Evolutionary conservation across 164 flowering plant genomes (phyloP).

Genomic region (Annona squamosa): DNA sequence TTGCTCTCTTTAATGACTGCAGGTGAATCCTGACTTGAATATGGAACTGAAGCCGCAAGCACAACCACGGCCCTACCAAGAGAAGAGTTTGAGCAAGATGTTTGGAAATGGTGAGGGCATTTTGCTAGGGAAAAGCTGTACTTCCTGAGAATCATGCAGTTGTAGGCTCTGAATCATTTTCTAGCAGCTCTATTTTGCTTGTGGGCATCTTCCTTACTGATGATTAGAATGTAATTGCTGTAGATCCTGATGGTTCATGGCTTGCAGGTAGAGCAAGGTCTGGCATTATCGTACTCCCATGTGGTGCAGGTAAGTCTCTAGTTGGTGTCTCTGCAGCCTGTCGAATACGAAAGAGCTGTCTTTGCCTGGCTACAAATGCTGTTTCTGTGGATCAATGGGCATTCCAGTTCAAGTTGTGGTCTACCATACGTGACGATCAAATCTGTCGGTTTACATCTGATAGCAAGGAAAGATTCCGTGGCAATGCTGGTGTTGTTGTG

Average conservation of each 20-base stretch:
- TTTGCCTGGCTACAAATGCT: slow-evolving; percentile 98
- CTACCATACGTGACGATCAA: slow-evolving; percentile 83
- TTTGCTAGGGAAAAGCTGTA: neutral
- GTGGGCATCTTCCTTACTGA: neutral
- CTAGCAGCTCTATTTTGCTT: neutral
- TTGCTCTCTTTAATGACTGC: slow-evolving; percentile 13
- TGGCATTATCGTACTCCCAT: slow-evolving; percentile 96
- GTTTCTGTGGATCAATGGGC: slow-evolving; percentile 99
- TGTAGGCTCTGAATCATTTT: neutral
- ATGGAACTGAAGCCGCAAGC: slow-evolving; percentile 96
- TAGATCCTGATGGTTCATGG: neutral
- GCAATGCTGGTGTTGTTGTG: slow-evolving; percentile 97
- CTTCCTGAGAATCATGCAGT: neutral
- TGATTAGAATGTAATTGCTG: neutral
- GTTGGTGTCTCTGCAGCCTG: slow-evolving; percentile 98
- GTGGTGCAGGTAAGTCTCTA: slow-evolving; percentile 99
- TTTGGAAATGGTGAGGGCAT: slow-evolving; percentile 85
- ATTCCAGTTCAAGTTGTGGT: slow-evolving; percentile 91
- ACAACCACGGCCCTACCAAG: slow-evolving; percentile 97
- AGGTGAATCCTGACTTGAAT: slow-evolving; percentile 95
- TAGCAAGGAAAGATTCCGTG: slow-evolving; percentile 93
- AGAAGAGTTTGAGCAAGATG: slow-evolving; percentile 99
- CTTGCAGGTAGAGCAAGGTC: slow-evolving; percentile 95
- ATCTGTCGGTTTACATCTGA: slow-evolving; percentile 97
- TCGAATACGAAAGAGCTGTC: slow-evolving; percentile 90